Conservation (phyloP, 208 protist species). For the Zelonia costaricensis region DNA sequence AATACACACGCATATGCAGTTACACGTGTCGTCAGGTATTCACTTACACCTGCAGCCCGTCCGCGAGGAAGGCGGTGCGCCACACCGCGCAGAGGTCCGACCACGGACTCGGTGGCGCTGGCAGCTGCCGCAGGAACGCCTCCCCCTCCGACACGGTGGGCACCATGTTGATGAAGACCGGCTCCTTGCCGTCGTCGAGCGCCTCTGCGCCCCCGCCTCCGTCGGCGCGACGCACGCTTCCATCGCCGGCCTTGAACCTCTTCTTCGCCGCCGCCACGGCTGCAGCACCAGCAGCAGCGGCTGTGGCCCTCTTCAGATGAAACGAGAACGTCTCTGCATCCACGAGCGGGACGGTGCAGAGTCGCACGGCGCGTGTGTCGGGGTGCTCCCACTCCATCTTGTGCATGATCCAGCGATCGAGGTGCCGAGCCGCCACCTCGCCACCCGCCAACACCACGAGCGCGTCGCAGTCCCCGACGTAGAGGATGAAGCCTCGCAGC, state of each 20-base stretch:
- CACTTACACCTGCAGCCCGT: conserved; percentile 30
- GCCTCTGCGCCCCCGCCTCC: neutral
- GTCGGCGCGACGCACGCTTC: neutral
- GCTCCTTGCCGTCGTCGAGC: conserved; percentile 16
- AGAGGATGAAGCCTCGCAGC: conserved; percentile 77
- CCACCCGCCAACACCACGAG: conserved; percentile 73
- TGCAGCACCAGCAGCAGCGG: conserved; percentile 5
- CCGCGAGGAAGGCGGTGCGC: conserved; percentile 48
- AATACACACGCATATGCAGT: no score
- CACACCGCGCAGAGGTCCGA: conserved; percentile 53
- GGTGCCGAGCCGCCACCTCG: conserved; percentile 65
- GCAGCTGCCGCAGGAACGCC: conserved; percentile 58
- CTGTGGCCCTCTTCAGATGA: conserved; percentile 27
- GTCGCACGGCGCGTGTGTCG: conserved; percentile 54
- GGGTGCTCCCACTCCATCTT: conserved; percentile 75
- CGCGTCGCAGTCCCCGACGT: conserved; percentile 58
- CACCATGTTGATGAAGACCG: conserved; percentile 76
- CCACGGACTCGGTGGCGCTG: conserved; percentile 54
- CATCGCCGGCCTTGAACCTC: conserved; percentile 14
- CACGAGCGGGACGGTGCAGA: conserved; percentile 59
- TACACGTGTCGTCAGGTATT: no score
- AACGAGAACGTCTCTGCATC: conserved; percentile 67
- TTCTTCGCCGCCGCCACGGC: no score
- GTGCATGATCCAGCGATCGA: conserved; percentile 79
- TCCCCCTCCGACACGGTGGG: conserved; percentile 67